phyloP scores from a whole-genome alignment of 2,329 filamentous ascomycete species.

The Beauveria asiatica region DNA sequence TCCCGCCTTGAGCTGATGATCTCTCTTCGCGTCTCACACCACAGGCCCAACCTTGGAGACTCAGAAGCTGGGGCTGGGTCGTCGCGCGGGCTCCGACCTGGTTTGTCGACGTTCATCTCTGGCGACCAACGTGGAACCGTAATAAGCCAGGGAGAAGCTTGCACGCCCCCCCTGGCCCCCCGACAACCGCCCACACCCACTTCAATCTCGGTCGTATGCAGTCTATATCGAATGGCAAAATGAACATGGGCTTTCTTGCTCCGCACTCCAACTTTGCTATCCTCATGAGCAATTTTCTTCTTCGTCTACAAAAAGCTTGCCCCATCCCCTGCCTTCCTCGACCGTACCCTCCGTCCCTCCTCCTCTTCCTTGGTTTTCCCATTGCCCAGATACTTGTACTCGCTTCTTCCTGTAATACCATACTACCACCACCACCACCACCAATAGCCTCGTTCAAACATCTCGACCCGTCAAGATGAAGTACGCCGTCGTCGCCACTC shows the following conservation, averaged over 20 bases:
- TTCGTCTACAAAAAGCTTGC: conserved; percentile 23
- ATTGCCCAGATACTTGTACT: conserved; percentile 23
- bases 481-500: conserved; percentile 26
- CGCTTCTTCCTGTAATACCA: conserved; percentile 18
- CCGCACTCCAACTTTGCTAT: not conserved
- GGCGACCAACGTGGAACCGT: not conserved
- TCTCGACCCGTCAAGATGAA: conserved; percentile 28
- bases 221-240: not conserved
- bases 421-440: conserved; percentile 11
- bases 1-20: too few relatives aligned
- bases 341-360: conserved; percentile 14
- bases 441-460: not conserved
- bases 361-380: conserved; percentile 10
- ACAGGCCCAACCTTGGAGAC: too few relatives aligned
- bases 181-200: not conserved
- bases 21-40: too few relatives aligned
- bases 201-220: not conserved
- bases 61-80: too few relatives aligned
- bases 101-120: not conserved
- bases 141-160: not conserved
- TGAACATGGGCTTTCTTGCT: not conserved
- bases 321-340: conserved; percentile 9
- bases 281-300: not conserved
- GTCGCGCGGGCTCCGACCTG: too few relatives aligned
- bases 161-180: not conserved